Base-by-base conservation (phyloP, 2,329 filamentous ascomycete species). In the Hortaea sp. region DNA sequence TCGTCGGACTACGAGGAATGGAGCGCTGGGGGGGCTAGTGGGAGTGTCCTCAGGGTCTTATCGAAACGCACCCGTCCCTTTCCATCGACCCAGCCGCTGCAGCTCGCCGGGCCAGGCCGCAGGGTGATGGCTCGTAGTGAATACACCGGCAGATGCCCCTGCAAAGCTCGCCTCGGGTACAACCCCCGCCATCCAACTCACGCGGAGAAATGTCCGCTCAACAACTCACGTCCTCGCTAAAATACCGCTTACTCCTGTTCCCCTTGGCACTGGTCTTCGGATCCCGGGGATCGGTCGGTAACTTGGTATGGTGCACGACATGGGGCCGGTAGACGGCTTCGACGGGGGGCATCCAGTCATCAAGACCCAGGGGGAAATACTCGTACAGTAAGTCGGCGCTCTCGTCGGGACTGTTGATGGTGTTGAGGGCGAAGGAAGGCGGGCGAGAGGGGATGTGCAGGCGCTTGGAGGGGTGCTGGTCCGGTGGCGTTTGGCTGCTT, bases 341-440 rank as follows among this genome's bases (percentile, higher is more conserved):
- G 3, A 94, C 86, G 1, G 87, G 88, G 2, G 85, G 85, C 78
- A 89, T 88, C 85, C 85, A 95, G 60, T 95, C 89, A 63, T 95
- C 88, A 48, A 95, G 69, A 42, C 84, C 88, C 11, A 97, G 73
- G 0, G 89, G 89, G 53, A 97, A 95, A 62, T 97, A 95, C 67
- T 97, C 89, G 62, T 95, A 95, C 12, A 95, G 70, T 53, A 89
- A 71, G 65, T 95, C 89, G 1, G 82, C 82, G 56, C 83, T 84
- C 57, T 94, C 88, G 53, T 81, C 68, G 31, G 85, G 75, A 60
- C 83, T 82, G 61, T 78, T 75, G 54, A 73, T 74, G 2, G 71
- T 62, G 31, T 71, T 69, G 38, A 72, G 61, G 0, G 67, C 67
- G 48, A 73, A 72, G 0, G 69, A 71, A 1, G 69, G 69, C 4